Conservation (phyloP, 768 basidiomycete genomes). For the Grammothele lineata region DNA sequence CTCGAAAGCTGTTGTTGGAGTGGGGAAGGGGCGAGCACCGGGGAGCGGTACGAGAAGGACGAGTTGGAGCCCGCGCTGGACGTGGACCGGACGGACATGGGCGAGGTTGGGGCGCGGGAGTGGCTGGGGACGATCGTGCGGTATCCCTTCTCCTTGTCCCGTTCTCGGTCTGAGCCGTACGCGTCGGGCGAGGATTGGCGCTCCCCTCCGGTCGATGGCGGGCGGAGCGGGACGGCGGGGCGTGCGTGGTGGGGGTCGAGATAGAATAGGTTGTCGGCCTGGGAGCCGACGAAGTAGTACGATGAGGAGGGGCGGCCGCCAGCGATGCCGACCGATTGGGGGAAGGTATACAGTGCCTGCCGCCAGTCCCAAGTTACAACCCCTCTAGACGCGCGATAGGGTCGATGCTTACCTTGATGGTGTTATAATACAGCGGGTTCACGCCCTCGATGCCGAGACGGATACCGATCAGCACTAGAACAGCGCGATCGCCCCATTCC, state of each 20-base stretch:
- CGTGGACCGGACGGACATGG: slow-evolving; percentile 23
- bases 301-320: slow-evolving; percentile 96
- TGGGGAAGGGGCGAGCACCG: slow-evolving; percentile 54
- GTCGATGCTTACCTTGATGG: slow-evolving; percentile 57
- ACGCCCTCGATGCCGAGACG: slow-evolving; percentile 89
- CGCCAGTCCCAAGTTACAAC: not conserved
- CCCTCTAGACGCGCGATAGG: slow-evolving; percentile 11
- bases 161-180: slow-evolving; percentile 19
- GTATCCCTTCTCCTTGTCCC: slow-evolving; percentile 12
- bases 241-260: slow-evolving; percentile 79
- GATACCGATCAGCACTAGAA: slow-evolving; percentile 82
- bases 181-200: slow-evolving; percentile 23
- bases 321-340: slow-evolving; percentile 94
- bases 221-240: slow-evolving; percentile 67
- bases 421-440: slow-evolving; percentile 91
- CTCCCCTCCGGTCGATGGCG: slow-evolving; percentile 30
- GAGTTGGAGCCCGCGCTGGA: slow-evolving; percentile 22
- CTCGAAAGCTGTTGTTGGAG: slow-evolving; percentile 60
- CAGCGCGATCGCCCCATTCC: slow-evolving; percentile 78
- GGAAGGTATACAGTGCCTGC: slow-evolving; percentile 85
- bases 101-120: slow-evolving; percentile 24
- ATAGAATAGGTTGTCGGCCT: slow-evolving; percentile 84
- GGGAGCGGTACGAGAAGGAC: slow-evolving; percentile 52
- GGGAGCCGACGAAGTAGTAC: slow-evolving; percentile 95
- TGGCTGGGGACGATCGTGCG: slow-evolving; percentile 17